Base-by-base conservation (phyloP, 352 stramenopile genomes). In the Phytophthora pluvialis region DNA sequence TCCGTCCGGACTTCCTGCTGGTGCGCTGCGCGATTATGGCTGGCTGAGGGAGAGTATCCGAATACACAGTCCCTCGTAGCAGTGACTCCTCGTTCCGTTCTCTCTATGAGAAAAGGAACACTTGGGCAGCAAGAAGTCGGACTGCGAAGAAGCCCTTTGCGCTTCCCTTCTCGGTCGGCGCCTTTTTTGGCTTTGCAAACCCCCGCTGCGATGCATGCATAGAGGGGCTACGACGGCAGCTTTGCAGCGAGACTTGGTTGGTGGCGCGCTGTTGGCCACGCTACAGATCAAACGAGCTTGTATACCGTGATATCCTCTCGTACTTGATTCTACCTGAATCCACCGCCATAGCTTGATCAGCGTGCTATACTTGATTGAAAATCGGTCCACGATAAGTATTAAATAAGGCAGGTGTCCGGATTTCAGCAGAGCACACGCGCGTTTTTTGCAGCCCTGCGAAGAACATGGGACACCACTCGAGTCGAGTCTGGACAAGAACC, bases 21-120 rank as follows among this genome's bases (percentile, higher is more conserved):
- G 21, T 58, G 40, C 47, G 47, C 25, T 64, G 39, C 36, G 52
- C 36, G 52, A 44, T 64, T 52, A 65, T 73, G 65, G 60, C 60
- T 73, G 66, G 64, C 44, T 62, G 66, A 59, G 57, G 51, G 57
- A 50, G 63, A 47, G 49, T 72, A 63, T 67, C 64, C 18, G 43
- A 60, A 48, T 60, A 54, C 31, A 48, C 40, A 54, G 49, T 73
- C 65, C 65, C 43, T 73, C 60, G 53, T 29, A 18, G 6, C 28
- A 70, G 52, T 72, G 63, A 71, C 63, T 52, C 21, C 33, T 51
- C 58, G 50, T 64, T 64, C 21, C 21, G 21, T 21, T 21, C 21
- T 21, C 50, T 64, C 50, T 67, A 29, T 29, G 28, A 45, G 50
- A 52, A 59, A 64, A 61, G 18, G 31, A 54, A 36, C 33, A 33